Evolutionary conservation across 2,329 filamentous ascomycete species (phyloP), one percentile per base, ranked within the genome.

Genomic region (Arthrocladium fulminans): DNA sequence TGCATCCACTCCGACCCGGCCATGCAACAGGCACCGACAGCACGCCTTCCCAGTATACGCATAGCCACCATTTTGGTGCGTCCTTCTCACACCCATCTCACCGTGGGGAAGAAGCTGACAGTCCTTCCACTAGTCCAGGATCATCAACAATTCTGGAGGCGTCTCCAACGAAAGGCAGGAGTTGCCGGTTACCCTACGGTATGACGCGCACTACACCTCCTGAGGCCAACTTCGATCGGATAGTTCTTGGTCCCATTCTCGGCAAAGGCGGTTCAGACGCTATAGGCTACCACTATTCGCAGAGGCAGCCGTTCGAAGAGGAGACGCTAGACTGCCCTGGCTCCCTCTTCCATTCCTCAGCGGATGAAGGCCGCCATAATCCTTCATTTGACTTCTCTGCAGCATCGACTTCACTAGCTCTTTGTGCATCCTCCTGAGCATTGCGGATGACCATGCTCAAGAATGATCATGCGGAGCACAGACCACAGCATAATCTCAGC

Each of bases 391-490:
- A 57, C 23, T 52, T 54, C 32, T 54, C 53, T 17, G 38, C 53
- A 10, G 48, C 45, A n/a, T 48, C 50, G 4, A 50, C 48, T 15
- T 54, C 56, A 19, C 56, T 57, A 46, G 24, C 52, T 35, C 43
- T 58, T 10, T 57, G 54, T 38, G 56, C 54, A 39, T 55, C 54
- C 19, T 57, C 53, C 13, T 57, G 48, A 57, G 17, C 25, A 15
- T n/a, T 47, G 15, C 13, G 8, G 15, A 7, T 17, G 7, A 30
- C 9, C 19, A 13, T 41, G 6, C 22, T 25, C 3, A 41, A 24
- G 13, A 17, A 17, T 17, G 32, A 3, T 35, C 32, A 35, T 17
- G 32, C 3, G 4, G n/a, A 42, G 17, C 39, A 7, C 39, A 42
- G 12, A n/a, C n/a, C n/a, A n/a, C n/a, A n/a, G n/a, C n/a, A n/a